phyloP scores from a whole-genome alignment of 208 protist genomes.

The Sergeia podlipaevii region DNA sequence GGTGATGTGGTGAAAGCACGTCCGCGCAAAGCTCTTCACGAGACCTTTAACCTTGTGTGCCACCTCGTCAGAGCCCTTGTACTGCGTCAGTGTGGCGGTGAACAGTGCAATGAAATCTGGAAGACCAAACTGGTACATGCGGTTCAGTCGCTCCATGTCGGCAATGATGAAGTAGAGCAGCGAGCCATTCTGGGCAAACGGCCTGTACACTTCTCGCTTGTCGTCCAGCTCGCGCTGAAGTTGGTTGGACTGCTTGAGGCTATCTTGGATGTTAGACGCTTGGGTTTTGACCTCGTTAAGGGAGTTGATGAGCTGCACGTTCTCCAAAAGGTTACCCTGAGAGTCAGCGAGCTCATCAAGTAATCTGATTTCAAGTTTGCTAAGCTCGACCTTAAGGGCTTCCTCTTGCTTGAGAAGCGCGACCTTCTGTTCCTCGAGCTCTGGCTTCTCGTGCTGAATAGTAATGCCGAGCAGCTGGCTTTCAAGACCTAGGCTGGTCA shows the following conservation, averaged over 20 bases:
- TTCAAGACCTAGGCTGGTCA: slow-evolving; percentile 94
- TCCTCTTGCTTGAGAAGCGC: slow-evolving; percentile 95
- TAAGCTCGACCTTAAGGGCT: slow-evolving; percentile 92
- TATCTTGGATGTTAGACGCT: slow-evolving; percentile 72
- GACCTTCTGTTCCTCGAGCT: slow-evolving; percentile 94
- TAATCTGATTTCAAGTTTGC: slow-evolving; percentile 90
- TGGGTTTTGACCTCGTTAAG: slow-evolving; percentile 95
- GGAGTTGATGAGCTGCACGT: slow-evolving; percentile 90
- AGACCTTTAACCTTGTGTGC: slow-evolving; percentile 54
- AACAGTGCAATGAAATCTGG: slow-evolving; percentile 89
- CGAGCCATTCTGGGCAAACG: slow-evolving; percentile 83
- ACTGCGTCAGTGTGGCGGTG: slow-evolving; percentile 43
- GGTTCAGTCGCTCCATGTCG: slow-evolving; percentile 89
- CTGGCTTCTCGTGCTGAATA: slow-evolving; percentile 95
- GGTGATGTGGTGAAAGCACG: slow-evolving; percentile 65
- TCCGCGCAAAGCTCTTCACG: slow-evolving; percentile 51
- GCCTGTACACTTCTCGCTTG: slow-evolving; percentile 93
- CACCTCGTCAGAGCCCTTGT: slow-evolving; percentile 36
- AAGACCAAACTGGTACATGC: slow-evolving; percentile 97
- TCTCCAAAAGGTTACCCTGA: slow-evolving; percentile 94
- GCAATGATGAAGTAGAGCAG: slow-evolving; percentile 93
- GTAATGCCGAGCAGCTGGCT: slow-evolving; percentile 95
- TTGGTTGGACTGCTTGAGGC: slow-evolving; percentile 78
- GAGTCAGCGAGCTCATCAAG: slow-evolving; percentile 92
- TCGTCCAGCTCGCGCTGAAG: slow-evolving; percentile 92